These are phyloP conservation scores for Pyrenochaeta sp. DNA, from an alignment of 2,329 filamentous ascomycete species.

Conservation along the genomic window DNA sequence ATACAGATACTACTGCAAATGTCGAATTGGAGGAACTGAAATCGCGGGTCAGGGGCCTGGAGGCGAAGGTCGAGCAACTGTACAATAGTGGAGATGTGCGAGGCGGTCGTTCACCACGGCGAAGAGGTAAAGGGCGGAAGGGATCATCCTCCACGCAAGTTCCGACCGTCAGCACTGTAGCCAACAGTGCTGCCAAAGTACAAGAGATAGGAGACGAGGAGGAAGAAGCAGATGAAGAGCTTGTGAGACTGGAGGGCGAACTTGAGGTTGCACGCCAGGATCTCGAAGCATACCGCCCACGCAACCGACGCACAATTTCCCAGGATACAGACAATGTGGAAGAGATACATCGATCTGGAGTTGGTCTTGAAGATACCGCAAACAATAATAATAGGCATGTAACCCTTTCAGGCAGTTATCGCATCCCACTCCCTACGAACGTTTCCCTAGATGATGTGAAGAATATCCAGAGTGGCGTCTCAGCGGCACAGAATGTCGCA, in stretches of 20 bases:
- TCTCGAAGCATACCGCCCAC: constrained; percentile 34
- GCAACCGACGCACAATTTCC: constrained; percentile 10
- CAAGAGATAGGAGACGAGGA: constrained; percentile 24
- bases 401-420: constrained; percentile 45
- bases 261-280: constrained; percentile 43
- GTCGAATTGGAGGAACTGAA: constrained; percentile 47
- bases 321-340: constrained; percentile 32
- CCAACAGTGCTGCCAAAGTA: constrained; percentile 18
- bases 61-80: constrained; percentile 48
- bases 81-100: constrained; percentile 30
- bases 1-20: constrained; percentile 6
- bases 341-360: constrained; percentile 34
- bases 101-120: constrained; percentile 38
- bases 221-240: constrained; percentile 44
- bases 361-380: not conserved
- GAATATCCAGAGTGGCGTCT: constrained; percentile 45
- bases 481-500: constrained; percentile 46
- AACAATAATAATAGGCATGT: constrained; percentile 34
- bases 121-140: constrained; percentile 43
- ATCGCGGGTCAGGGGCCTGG: constrained; percentile 43
- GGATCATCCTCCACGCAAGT: constrained; percentile 29
- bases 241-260: constrained; percentile 42
- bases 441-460: constrained; percentile 44
- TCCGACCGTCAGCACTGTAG: constrained; percentile 22
- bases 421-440: constrained; percentile 45